Evolutionary conservation across 768 basidiomycete genomes (phyloP).

Genomic region (Boletus tomentosulus): DNA sequence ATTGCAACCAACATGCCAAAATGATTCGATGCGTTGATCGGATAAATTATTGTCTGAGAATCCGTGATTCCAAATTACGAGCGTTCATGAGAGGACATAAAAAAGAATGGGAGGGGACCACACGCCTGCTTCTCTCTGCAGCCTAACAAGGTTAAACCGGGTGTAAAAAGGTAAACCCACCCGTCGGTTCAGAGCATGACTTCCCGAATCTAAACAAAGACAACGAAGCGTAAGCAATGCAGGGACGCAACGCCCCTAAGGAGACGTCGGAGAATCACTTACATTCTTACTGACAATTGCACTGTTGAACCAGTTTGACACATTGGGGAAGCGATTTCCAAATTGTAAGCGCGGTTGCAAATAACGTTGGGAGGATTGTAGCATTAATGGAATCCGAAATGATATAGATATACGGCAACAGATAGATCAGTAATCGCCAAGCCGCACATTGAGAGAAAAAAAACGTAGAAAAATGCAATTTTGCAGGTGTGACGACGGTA

Average conservation of each 20-base stretch:
- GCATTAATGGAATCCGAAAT: constrained; percentile 22
- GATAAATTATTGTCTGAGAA: background rate
- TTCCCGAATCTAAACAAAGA: constrained; percentile 40
- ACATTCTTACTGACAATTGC: constrained; percentile 69
- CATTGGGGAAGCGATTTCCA: constrained; percentile 10
- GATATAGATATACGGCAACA: constrained; percentile 23
- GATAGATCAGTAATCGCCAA: constrained; percentile 13
- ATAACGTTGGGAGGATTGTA: constrained; percentile 6
- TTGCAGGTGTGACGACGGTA: constrained; percentile 11
- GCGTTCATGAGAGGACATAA: background rate
- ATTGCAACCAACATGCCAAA: background rate
- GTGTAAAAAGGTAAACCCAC: background rate
- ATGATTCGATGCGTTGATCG: background rate
- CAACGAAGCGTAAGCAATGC: background rate
- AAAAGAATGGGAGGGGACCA: too few relatives aligned
- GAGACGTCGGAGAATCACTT: constrained; percentile 34
- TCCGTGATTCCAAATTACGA: background rate
- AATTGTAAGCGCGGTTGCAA: background rate
- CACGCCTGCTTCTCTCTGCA: background rate
- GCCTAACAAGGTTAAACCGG: background rate
- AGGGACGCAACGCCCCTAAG: background rate
- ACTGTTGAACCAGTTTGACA: constrained; percentile 32
- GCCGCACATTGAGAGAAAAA: constrained; percentile 4
- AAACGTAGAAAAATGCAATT: background rate
- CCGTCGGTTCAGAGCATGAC: constrained; percentile 42